Base-by-base conservation (phyloP, 371 early-diverging fungal genomes). In the Mortierella sp. region DNA sequence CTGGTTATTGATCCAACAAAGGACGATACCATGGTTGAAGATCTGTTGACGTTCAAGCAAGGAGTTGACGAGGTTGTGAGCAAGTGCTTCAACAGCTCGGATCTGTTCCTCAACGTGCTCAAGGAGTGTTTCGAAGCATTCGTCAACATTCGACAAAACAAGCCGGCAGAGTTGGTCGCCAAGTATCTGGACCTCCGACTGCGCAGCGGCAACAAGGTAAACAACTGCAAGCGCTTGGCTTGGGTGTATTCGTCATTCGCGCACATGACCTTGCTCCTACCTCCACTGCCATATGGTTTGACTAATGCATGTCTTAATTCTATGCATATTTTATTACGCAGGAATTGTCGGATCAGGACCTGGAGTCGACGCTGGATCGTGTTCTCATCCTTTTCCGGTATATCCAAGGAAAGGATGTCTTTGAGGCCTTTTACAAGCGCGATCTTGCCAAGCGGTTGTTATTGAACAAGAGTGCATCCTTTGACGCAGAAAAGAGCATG, bases 361-460 rank as follows among this genome's bases (percentile, higher is more conserved):
- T 95, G 41, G 96, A 96, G 63, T 78, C 80, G 1, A 75, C 89
- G 16, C 78, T 96, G 71, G 96, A 98, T 74, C 88, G 92, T 24
- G 91, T 95, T 5, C 79, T 99, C 54, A 91, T 90, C 24, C 82
- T 99, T 46, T 99, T 99, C 88, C 91, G 98, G 21, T 97, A 94
- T 75, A 94, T 98, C 70, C 95, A 96, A 83, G 96, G 95, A 74
- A 99, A 98, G 85, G 98, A 98, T 87, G 91, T 97, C 21, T 99
- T 99, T 88, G 99, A 99, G 84, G 96, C 95, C 3, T 98, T 97
- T 80, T 98, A 98, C 88, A 98, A 97, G 77, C 93, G 95, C 14
- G 95, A 95, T 76, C 88, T 99, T 72, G 96, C 99, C 35, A 96
- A 96, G 79, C 92, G 99, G 14, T 90, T 99, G 51, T 83, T 99